A percentile compares a stretch with the other conserved stretches of the same genome.
Evolutionary conservation across 2,329 filamentous ascomycete species (phyloP).

Genomic region (Cladobotryum protrusum): DNA sequence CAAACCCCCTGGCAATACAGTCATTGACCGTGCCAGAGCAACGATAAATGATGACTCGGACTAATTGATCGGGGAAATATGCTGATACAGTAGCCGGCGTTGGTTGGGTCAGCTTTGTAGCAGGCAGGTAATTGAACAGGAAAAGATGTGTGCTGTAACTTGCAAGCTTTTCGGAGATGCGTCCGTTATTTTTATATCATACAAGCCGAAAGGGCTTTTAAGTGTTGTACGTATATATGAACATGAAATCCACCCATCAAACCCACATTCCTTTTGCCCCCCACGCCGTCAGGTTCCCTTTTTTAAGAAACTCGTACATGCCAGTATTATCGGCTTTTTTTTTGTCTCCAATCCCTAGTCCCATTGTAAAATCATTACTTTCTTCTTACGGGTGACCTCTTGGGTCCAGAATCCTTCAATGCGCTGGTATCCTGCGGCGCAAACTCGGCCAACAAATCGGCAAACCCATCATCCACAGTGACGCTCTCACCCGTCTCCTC

Average conservation of each 20-base stretch:
- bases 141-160: not conserved
- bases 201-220: constrained; percentile 25
- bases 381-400: constrained; percentile 43
- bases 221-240: constrained; percentile 11
- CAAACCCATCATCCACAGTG: constrained; percentile 29
- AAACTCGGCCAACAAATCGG: constrained; percentile 49
- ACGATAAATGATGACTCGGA: constrained; percentile 56
- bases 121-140: not conserved
- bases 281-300: constrained; percentile 4
- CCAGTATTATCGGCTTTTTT: no score
- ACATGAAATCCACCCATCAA: constrained; percentile 11
- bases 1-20: constrained; percentile 51
- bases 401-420: constrained; percentile 30
- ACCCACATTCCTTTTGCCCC: constrained; percentile 2
- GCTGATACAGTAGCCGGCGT: not conserved
- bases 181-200: constrained; percentile 27
- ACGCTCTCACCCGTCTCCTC: constrained; percentile 21
- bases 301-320: no score
- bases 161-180: constrained; percentile 18
- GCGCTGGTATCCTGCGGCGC: constrained; percentile 31
- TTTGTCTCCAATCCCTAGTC: not conserved
- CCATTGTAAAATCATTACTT: constrained; percentile 27
- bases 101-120: not conserved
- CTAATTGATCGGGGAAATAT: constrained; percentile 26
- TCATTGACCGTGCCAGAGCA: constrained; percentile 52